Conservation (phyloP, 1,139 yeast genomes). For the Hyphopichia buzzinii region DNA sequence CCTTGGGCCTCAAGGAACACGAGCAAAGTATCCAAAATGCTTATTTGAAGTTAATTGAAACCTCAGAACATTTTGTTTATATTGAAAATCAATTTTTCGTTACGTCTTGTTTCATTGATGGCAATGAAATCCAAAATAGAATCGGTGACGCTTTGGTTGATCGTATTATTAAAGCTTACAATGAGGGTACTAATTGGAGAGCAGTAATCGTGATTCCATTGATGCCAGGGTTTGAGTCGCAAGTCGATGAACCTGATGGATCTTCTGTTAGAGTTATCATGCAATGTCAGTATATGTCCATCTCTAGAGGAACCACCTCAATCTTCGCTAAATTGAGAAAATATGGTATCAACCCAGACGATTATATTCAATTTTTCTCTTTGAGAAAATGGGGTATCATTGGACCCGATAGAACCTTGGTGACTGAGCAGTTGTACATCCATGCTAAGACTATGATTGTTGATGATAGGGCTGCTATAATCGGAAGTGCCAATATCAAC, state of each 20-base stretch:
- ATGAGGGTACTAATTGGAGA: slow-evolving; percentile 77
- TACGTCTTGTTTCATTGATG: slow-evolving; percentile 84
- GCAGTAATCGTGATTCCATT: slow-evolving; percentile 90
- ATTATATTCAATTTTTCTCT: slow-evolving; percentile 89
- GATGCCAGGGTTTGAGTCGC: slow-evolving; percentile 97
- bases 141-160: slow-evolving; percentile 97
- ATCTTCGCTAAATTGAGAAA: slow-evolving; percentile 79
- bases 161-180: slow-evolving; percentile 83
- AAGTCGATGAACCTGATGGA: slow-evolving; percentile 92
- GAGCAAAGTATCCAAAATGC: slow-evolving; percentile 94
- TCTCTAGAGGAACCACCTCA: slow-evolving; percentile 87
- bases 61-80: slow-evolving; percentile 89
- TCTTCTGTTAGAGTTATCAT: slow-evolving; percentile 91
- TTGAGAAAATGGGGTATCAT: slow-evolving; percentile 94
- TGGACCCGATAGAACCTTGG: slow-evolving; percentile 71
- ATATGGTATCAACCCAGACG: slow-evolving; percentile 83
- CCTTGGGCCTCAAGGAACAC: slow-evolving; percentile 77
- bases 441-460: slow-evolving; percentile 92
- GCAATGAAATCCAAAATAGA: slow-evolving; percentile 79
- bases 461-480: slow-evolving; percentile 91
- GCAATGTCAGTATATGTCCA: slow-evolving; percentile 95
- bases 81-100: slow-evolving; percentile 94
- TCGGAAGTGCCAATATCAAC: slow-evolving; percentile 95
- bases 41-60: slow-evolving; percentile 83
- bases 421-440: slow-evolving; percentile 88